Percentiles rank a stretch among this genome's conserved stretches.
These are phyloP conservation scores for Sutorius australiensis DNA, from an alignment of 768 basidiomycete species.

Conservation along the genomic window DNA sequence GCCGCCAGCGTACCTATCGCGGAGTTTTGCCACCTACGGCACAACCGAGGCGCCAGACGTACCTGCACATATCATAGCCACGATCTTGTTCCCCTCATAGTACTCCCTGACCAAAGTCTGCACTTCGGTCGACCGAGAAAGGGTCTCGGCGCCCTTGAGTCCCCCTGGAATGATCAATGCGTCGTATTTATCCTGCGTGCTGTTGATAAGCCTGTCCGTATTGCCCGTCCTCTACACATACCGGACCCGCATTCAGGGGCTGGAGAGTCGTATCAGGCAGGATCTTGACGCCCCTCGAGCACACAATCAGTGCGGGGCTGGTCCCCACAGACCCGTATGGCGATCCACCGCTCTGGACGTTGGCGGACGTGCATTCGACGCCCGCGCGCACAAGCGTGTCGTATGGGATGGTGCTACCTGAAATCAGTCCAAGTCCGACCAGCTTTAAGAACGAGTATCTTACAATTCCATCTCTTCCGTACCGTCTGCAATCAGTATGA, in stretches of 20 bases:
- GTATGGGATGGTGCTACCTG: constrained; percentile 67
- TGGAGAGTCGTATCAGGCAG: constrained; percentile 60
- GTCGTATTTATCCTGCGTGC: constrained; percentile 57
- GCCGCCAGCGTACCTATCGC: constrained; percentile 65
- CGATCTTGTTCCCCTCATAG: constrained; percentile 37
- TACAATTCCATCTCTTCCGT: constrained; percentile 89
- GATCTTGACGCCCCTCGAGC: constrained; percentile 73
- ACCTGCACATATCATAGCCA: constrained; percentile 89
- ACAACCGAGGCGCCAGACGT: constrained; percentile 10
- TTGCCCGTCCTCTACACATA: constrained; percentile 25
- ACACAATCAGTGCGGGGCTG: constrained; percentile 49
- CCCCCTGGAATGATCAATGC: constrained; percentile 75
- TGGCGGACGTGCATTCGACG: constrained; percentile 61
- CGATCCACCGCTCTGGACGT: constrained; percentile 40
- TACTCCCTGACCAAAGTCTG: constrained; percentile 62
- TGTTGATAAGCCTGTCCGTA: neutral
- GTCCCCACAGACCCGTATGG: constrained; percentile 22
- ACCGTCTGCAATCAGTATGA: constrained; percentile 74
- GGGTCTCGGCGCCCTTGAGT: constrained; percentile 70
- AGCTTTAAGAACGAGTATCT: neutral
- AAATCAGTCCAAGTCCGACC: neutral
- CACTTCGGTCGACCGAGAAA: constrained; percentile 55
- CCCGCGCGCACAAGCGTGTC: constrained; percentile 81
- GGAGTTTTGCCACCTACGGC: neutral
- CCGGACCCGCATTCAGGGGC: constrained; percentile 43